Evolutionary conservation across 352 stramenopile genomes (phyloP).

Genomic region (Globisporangium spiculum): DNA sequence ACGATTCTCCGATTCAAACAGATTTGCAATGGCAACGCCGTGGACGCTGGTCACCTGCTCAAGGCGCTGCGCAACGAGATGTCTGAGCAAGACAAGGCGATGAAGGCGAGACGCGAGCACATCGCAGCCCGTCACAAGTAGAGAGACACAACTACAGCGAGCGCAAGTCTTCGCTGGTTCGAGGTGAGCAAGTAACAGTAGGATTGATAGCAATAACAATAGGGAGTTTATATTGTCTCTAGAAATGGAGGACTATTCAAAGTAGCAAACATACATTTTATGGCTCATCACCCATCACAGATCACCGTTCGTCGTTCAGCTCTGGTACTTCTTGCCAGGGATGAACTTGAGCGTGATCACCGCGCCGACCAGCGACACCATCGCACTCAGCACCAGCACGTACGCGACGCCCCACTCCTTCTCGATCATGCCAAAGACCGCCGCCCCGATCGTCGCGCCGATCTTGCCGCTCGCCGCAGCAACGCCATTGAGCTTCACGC

Average conservation of each 20-base stretch:
- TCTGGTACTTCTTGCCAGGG: constrained; percentile 40
- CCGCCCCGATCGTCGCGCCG: constrained; percentile 56
- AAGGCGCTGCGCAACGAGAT: constrained; percentile 63
- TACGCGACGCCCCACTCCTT: constrained; percentile 50
- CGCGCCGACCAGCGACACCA: constrained; percentile 57
- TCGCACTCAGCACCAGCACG: constrained; percentile 53
- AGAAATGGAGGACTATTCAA: constrained; percentile 7
- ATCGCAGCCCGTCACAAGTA: constrained; percentile 32
- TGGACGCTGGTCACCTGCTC: constrained; percentile 50
- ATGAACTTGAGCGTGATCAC: constrained; percentile 68
- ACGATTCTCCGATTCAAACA: constrained; percentile 60
- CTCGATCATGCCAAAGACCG: constrained; percentile 64
- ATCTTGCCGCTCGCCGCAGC: constrained; percentile 76
- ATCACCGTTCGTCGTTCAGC: constrained; percentile 2
- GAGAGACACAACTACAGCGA: neutral
- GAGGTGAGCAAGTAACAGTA: neutral
- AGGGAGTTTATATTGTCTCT: constrained; percentile 9
- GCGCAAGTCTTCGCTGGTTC: neutral
- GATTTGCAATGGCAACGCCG: constrained; percentile 59
- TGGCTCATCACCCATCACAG: neutral
- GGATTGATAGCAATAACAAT: neutral
- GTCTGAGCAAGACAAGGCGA: constrained; percentile 40
- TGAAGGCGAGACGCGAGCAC: constrained; percentile 50
- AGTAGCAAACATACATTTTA: constrained; percentile 5
- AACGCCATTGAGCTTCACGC: constrained; percentile 82